Evolutionary conservation across 139 green algal genomes (phyloP).

Genomic region (Chlamydomonas incerta): DNA sequence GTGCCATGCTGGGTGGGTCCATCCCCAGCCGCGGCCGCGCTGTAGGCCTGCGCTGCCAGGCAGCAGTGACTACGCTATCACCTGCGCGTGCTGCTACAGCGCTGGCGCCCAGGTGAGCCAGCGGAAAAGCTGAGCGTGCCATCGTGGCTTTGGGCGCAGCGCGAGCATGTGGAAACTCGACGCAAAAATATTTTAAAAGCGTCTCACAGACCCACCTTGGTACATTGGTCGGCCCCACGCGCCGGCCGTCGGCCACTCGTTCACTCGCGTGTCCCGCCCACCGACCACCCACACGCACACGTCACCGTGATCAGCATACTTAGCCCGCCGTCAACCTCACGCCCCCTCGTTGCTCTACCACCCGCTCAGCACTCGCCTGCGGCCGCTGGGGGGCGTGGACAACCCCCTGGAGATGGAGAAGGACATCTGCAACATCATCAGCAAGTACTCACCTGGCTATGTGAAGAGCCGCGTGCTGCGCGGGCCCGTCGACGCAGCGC

Average conservation of each 20-base stretch:
- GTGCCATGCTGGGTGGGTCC: not conserved
- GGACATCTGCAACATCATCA: slow-evolving; percentile 64
- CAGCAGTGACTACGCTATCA: slow-evolving; percentile 9
- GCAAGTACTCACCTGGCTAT: slow-evolving; percentile 63
- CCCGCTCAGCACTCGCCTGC: not conserved
- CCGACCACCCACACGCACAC: too few relatives aligned
- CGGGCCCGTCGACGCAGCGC: slow-evolving; percentile 35
- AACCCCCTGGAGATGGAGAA: slow-evolving; percentile 34
- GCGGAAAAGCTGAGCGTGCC: not conserved
- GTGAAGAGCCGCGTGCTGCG: slow-evolving; percentile 55
- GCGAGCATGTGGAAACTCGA: too few relatives aligned
- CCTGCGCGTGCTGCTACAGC: not conserved
- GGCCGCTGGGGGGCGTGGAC: slow-evolving; percentile 1
- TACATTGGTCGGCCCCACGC: too few relatives aligned
- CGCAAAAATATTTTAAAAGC: too few relatives aligned
- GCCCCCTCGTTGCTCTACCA: too few relatives aligned
- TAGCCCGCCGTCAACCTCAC: too few relatives aligned
- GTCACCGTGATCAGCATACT: too few relatives aligned
- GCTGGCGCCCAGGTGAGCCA: slow-evolving; percentile 10
- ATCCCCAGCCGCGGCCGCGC: not conserved
- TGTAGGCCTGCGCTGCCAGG: not conserved
- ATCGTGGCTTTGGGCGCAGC: not conserved
- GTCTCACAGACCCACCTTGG: too few relatives aligned
- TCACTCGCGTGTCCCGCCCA: too few relatives aligned
- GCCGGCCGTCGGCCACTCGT: too few relatives aligned